phyloP scores from a whole-genome alignment of 352 stramenopile species.

The Aphanomyces invadans region DNA sequence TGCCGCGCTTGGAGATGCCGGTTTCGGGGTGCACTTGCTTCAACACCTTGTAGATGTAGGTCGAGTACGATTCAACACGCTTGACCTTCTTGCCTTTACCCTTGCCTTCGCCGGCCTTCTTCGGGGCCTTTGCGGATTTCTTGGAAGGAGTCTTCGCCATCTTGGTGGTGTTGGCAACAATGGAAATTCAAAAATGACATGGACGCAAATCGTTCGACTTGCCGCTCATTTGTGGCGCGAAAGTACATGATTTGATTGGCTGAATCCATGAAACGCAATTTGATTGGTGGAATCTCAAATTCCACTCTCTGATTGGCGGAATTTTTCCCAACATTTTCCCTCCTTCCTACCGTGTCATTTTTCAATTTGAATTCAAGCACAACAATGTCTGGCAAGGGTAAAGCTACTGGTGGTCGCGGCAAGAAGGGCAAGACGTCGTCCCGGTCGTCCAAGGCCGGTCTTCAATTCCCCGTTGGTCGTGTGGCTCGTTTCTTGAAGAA shows the following conservation, averaged over 20 bases:
- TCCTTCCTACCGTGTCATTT: conserved; percentile 23
- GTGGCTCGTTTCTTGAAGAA: conserved; percentile 91
- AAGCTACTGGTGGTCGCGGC: conserved; percentile 61
- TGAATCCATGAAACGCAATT: neutral
- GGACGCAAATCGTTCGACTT: neutral
- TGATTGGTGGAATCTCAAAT: conserved; percentile 23
- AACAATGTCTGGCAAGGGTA: conserved; percentile 75
- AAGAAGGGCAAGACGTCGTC: conserved; percentile 61
- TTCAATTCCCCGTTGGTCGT: conserved; percentile 94
- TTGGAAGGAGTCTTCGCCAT: conserved; percentile 97
- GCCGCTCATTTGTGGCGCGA: neutral
- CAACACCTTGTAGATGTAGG: conserved; percentile 91
- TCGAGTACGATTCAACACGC: conserved; percentile 84
- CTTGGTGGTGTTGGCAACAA: neutral
- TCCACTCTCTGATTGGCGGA: conserved; percentile 15
- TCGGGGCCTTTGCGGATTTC: conserved; percentile 77
- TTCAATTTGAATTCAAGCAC: conserved; percentile 27
- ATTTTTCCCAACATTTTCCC: conserved; percentile 19
- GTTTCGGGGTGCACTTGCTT: conserved; percentile 95
- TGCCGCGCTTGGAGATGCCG: conserved; percentile 95
- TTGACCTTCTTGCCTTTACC: conserved; percentile 70
- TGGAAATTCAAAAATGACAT: conserved; percentile 25
- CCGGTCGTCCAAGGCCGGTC: conserved; percentile 85
- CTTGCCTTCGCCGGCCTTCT: conserved; percentile 67
- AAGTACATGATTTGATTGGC: conserved; percentile 21